Percentiles rank a stretch among this genome's conserved stretches.
Conservation (phyloP, 1,284 basidiomycete species). For the Wallemia mellicola region DNA sequence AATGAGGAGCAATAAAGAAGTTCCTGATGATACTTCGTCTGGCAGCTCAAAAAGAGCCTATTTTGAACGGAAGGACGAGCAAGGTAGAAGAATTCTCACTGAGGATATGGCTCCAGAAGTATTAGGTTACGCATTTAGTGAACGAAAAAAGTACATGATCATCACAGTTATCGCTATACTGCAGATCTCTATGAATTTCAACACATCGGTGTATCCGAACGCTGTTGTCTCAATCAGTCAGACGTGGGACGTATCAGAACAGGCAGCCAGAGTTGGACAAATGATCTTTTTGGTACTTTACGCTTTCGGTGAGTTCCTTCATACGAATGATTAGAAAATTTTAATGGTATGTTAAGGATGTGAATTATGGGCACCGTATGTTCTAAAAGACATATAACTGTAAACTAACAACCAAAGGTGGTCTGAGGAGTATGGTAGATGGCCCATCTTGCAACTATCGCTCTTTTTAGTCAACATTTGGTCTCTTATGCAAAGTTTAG, state of each 20-base stretch:
- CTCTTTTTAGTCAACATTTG: constrained; percentile 11
- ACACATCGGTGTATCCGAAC: constrained; percentile 14
- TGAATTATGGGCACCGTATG: not conserved
- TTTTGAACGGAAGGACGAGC: not conserved
- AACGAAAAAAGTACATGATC: not conserved
- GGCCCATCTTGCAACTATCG: constrained; percentile 13
- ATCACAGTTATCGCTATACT: not conserved
- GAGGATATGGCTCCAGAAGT: not conserved
- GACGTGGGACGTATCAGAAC: constrained; percentile 10
- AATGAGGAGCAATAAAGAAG: too few relatives aligned
- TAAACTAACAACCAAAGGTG: too few relatives aligned
- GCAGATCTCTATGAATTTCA: constrained; percentile 14
- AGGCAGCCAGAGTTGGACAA: constrained; percentile 12
- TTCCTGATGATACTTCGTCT: too few relatives aligned
- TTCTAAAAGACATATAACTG: not conserved
- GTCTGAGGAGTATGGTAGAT: constrained; percentile 14
- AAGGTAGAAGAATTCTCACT: not conserved
- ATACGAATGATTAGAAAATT: too few relatives aligned
- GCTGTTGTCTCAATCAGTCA: constrained; percentile 7
- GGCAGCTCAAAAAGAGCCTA: not conserved
- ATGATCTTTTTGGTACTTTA: constrained; percentile 12
- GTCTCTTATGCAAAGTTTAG: constrained; percentile 9
- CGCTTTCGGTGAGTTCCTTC: too few relatives aligned
- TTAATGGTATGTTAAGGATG: too few relatives aligned
- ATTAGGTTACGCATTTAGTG: not conserved